A percentile compares a stretch with the other conserved stretches of the same genome.
These are phyloP conservation scores for Vickermania ingenoplastis DNA, from an alignment of 208 protist species.

Conservation along the genomic window DNA sequence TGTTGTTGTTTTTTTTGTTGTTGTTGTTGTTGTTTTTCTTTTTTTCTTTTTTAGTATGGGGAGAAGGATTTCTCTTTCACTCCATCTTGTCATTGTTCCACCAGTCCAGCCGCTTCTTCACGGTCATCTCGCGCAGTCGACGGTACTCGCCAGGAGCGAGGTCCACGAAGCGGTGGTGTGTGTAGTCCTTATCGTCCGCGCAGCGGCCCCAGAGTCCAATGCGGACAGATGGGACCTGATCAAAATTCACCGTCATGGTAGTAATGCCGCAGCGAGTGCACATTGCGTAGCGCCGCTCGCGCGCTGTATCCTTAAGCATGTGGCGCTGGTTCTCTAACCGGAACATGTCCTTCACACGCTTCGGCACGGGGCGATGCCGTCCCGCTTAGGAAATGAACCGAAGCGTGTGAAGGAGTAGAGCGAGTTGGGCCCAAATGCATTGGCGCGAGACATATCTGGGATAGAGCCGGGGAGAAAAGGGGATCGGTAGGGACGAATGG, in stretches of 20 bases:
- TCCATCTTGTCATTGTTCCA: slow-evolving; percentile 80
- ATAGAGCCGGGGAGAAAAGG: too few species aligned
- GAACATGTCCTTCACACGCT: slow-evolving; percentile 72
- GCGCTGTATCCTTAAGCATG: slow-evolving; percentile 52
- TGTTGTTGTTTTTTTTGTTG: too few species aligned
- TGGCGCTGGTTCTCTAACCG: slow-evolving; percentile 76
- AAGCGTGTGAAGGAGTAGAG: slow-evolving; percentile 84
- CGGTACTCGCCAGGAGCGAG: slow-evolving; percentile 71
- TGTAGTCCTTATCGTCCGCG: slow-evolving; percentile 74
- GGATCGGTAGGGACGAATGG: background rate
- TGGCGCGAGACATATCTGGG: slow-evolving; percentile 64
- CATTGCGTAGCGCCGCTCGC: slow-evolving; percentile 72
- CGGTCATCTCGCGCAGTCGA: slow-evolving; percentile 50
- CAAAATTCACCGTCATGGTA: slow-evolving; percentile 80
- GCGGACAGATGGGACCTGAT: slow-evolving; percentile 67
- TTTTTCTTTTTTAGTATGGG: too few species aligned
- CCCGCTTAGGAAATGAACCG: slow-evolving; percentile 33
- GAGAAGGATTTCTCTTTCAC: too few species aligned
- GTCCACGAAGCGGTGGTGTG: slow-evolving; percentile 67
- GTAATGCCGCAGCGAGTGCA: slow-evolving; percentile 81
- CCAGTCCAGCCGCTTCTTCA: slow-evolving; percentile 69
- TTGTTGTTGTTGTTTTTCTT: too few species aligned
- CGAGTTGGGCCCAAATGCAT: slow-evolving; percentile 71
- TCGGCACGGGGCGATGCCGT: slow-evolving; percentile 23
- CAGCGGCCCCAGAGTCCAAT: slow-evolving; percentile 82